phyloP scores from a whole-genome alignment of 371 early-diverging fungal species.

The Syncephalis plumigaleata region DNA sequence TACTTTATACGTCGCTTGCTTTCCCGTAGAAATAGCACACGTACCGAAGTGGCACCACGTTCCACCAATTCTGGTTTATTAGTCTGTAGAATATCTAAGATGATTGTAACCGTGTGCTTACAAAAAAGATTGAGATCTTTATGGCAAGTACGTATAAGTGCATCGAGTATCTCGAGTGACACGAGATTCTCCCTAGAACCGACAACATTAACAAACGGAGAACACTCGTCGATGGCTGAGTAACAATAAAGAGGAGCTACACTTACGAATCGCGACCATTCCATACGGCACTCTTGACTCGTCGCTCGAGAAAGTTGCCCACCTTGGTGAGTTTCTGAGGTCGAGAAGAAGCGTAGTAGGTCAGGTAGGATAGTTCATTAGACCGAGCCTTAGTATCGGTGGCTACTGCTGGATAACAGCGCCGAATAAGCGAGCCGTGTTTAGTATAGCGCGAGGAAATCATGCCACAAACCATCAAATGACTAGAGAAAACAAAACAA shows the following conservation, averaged over 20 bases:
- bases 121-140: slow-evolving; percentile 67
- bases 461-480: slow-evolving; percentile 4
- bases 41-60: slow-evolving; percentile 9
- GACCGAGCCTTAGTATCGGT: slow-evolving; percentile 67
- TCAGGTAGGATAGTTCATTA: slow-evolving; percentile 71
- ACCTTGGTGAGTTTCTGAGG: slow-evolving; percentile 88
- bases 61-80: slow-evolving; percentile 13
- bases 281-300: slow-evolving; percentile 44
- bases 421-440: slow-evolving; percentile 81
- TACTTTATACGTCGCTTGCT: neutral
- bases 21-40: neutral
- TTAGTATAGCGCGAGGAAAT: slow-evolving; percentile 33
- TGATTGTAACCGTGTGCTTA: slow-evolving; percentile 43
- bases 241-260: too few species aligned
- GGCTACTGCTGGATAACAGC: slow-evolving; percentile 74
- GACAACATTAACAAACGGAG: slow-evolving; percentile 4
- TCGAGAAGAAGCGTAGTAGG: slow-evolving; percentile 76
- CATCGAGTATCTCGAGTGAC: slow-evolving; percentile 41
- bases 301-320: slow-evolving; percentile 64
- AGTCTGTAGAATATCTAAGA: slow-evolving; percentile 25
- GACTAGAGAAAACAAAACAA: neutral
- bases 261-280: slow-evolving; percentile 41
- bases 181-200: neutral
- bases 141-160: slow-evolving; percentile 50
- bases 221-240: too few species aligned